These are phyloP conservation scores for Arthroderma uncinatum DNA, from an alignment of 2,329 filamentous ascomycete species.

Conservation along the genomic window DNA sequence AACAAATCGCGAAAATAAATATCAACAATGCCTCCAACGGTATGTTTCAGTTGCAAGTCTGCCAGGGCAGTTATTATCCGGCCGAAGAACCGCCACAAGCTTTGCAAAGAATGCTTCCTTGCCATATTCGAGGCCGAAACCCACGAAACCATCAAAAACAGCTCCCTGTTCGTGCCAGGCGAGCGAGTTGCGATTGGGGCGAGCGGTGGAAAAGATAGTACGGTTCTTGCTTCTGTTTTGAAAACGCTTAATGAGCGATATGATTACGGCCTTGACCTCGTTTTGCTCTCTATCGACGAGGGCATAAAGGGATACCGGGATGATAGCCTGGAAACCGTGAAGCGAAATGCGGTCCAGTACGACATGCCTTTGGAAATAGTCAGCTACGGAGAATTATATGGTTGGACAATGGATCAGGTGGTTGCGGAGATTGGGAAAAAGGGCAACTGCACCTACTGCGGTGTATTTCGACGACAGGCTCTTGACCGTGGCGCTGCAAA, in stretches of 20 bases:
- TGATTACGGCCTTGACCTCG: slow-evolving; percentile 71
- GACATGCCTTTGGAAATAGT: slow-evolving; percentile 85
- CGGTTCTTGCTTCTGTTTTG: slow-evolving; percentile 83
- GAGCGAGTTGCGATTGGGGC: slow-evolving; percentile 90
- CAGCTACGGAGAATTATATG: slow-evolving; percentile 86
- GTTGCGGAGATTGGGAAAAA: slow-evolving; percentile 95
- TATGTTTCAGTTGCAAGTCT: slow-evolving; percentile 64
- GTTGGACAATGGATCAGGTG: slow-evolving; percentile 99
- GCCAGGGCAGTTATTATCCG: slow-evolving; percentile 79
- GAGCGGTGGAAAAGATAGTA: slow-evolving; percentile 94
- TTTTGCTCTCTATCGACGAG: slow-evolving; percentile 87
- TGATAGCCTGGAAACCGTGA: slow-evolving; percentile 91
- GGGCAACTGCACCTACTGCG: slow-evolving; percentile 97
- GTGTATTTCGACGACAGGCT: slow-evolving; percentile 88
- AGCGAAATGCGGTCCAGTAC: slow-evolving; percentile 84
- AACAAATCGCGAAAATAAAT: too few relatives aligned
- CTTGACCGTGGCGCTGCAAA: slow-evolving; percentile 83
- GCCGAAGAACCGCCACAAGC: slow-evolving; percentile 86
- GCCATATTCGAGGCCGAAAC: slow-evolving; percentile 81
- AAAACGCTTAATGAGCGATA: slow-evolving; percentile 90
- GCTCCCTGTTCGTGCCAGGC: slow-evolving; percentile 67
- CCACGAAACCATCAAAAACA: slow-evolving; percentile 78
- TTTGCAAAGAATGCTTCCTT: slow-evolving; percentile 85
- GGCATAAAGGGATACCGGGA: slow-evolving; percentile 96
- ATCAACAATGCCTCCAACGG: slow-evolving; percentile 59